Conservation (phyloP, 2,329 filamentous ascomycete species). For the Zymoseptoria ardabiliae region DNA sequence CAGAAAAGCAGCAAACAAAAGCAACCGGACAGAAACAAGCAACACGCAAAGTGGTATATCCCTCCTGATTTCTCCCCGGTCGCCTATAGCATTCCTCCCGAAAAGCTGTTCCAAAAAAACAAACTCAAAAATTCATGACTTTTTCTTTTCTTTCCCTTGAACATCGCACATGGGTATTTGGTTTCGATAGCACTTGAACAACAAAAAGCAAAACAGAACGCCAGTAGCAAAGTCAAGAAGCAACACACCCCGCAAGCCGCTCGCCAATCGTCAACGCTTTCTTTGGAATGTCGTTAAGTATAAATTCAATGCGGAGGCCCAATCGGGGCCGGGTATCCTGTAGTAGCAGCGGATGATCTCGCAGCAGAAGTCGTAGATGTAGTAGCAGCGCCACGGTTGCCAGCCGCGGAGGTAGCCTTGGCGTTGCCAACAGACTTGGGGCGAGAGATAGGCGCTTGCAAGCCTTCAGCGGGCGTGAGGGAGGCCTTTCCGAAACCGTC, state of each 20-base stretch:
- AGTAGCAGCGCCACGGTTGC: constrained; percentile 15
- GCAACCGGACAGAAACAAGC: neutral
- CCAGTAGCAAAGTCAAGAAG: constrained; percentile 1
- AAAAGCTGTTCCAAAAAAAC: neutral
- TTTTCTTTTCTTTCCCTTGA: constrained; percentile 11
- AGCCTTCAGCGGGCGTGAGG: constrained; percentile 12
- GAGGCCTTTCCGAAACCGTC: constrained; percentile 18
- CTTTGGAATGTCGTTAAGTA: constrained; percentile 4
- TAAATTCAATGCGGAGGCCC: constrained; percentile 31
- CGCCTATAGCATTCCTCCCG: neutral
- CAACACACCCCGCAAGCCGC: neutral
- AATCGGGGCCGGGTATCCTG: constrained; percentile 35
- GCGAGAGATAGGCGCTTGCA: constrained; percentile 16
- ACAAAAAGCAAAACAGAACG: constrained; percentile 8
- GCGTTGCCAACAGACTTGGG: constrained; percentile 1
- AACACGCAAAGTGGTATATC: constrained; percentile 19
- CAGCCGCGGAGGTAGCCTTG: neutral
- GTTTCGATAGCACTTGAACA: constrained; percentile 3
- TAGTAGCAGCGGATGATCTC: constrained; percentile 19
- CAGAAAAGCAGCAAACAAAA: neutral
- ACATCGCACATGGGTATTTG: constrained; percentile 13
- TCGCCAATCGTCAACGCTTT: neutral
- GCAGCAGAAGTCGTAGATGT: constrained; percentile 19
- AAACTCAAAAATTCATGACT: constrained; percentile 7
- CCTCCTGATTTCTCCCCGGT: constrained; percentile 1